Conservation (phyloP, 352 stramenopile species). For the Aphanomyces euteiches region DNA sequence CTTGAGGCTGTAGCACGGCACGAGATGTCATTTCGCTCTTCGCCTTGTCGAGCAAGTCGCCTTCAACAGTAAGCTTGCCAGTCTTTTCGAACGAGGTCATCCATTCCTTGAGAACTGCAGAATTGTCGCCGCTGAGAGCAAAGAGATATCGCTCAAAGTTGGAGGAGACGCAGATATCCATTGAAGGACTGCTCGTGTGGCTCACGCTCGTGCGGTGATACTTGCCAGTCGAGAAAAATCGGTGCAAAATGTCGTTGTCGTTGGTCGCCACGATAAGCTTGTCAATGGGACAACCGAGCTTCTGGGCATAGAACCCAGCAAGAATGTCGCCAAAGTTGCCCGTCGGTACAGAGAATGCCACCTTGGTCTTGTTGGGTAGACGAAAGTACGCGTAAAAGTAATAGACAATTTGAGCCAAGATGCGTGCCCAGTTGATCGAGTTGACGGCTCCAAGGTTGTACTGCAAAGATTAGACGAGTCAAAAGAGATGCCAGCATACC, state of each 20-base stretch:
- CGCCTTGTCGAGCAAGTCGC: conserved; percentile 86
- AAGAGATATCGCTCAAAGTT: conserved; percentile 99
- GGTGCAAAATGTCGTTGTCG: conserved; percentile 98
- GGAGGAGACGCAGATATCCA: conserved; percentile 99
- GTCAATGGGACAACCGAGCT: conserved; percentile 90
- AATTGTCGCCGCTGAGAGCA: conserved; percentile 91
- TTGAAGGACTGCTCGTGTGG: conserved; percentile 95
- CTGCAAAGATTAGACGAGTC: conserved; percentile 21
- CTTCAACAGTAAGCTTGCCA: conserved; percentile 90
- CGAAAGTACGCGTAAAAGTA: conserved; percentile 98
- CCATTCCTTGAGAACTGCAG: conserved; percentile 84
- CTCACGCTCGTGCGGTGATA: conserved; percentile 93
- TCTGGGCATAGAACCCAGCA: conserved; percentile 96
- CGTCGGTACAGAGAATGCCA: conserved; percentile 96
- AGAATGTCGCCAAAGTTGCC: conserved; percentile 99
- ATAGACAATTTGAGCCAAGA: conserved; percentile 98
- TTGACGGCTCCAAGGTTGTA: conserved; percentile 97
- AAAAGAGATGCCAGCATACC: conserved; percentile 32
- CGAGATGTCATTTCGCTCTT: conserved; percentile 93
- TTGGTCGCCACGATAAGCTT: conserved; percentile 98
- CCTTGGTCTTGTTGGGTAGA: conserved; percentile 57
- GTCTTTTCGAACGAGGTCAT: conserved; percentile 95
- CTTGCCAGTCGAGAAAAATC: conserved; percentile 96
- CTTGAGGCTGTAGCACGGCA: conserved; percentile 74
- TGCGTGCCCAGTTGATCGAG: conserved; percentile 99